Evolutionary conservation across 2,329 filamentous ascomycete species (phyloP), one percentile per base, ranked within the genome.

Genomic region (Neopestalotiopsis sp.): DNA sequence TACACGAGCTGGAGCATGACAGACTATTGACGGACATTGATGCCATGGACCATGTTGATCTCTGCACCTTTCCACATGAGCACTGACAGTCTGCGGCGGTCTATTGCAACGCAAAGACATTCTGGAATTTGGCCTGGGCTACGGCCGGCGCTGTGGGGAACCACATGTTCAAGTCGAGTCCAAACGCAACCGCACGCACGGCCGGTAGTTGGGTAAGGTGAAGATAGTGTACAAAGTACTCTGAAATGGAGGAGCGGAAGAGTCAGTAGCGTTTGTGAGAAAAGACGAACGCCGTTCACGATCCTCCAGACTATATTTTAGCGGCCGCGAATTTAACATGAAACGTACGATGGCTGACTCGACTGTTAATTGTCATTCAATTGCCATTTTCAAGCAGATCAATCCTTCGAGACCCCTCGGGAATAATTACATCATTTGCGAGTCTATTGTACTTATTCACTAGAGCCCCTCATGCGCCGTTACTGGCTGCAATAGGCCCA

Each of bases 291-390:
- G 20, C 45, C 45, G 45, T 52, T 52, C 45, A 10, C 20, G 45
- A 24, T 52, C 45, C n/a, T 52, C n/a, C n/a, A n/a, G 45, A 17
- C 45, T 17, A 52, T 24, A 20, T 20, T 52, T 10, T 17, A 52
- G 45, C 45, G 45, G 45, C 45, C 45, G 17, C 17, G 45, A 52
- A 52, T 52, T 10, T 52, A 52, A 52, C 45, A 24, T 24, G n/a
- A 52, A 52, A 52, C 45, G 45, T 52, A 52, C 45, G 45, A 52
- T 52, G 45, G 45, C 45, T 52, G n/a, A 52, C 45, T 52, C 45
- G 45, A 52, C 9, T n/a, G n/a, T 52, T 24, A 20, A 10, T 20
- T 52, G 45, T 20, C 20, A 9, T 20, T 17, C n/a, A 17, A 52
- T 52, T 52, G 45, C 9, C 45, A n/a, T 52, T 14, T n/a, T n/a